A percentile compares a stretch with the other conserved stretches of the same genome.
phyloP scores from a whole-genome alignment of 2,329 filamentous ascomycete species.

The Paecilomyces formosus region DNA sequence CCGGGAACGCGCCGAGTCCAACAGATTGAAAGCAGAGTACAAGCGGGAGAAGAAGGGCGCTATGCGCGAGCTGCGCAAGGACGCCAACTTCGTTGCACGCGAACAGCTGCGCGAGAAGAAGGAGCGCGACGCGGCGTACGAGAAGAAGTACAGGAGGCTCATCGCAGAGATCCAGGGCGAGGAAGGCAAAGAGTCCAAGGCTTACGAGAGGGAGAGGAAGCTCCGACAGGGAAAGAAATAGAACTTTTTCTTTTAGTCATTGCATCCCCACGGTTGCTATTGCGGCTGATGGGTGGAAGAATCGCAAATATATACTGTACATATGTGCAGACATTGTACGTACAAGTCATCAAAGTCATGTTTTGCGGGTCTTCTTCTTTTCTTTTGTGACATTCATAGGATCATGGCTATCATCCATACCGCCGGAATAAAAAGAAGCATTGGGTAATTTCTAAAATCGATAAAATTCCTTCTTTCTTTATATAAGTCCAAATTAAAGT shows the following conservation, averaged over 20 bases:
- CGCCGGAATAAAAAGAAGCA: not conserved
- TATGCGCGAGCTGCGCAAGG: slow-evolving; percentile 88
- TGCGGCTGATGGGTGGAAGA: not conserved
- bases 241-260: slow-evolving; percentile 2
- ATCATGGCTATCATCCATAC: not conserved
- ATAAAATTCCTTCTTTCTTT: not conserved
- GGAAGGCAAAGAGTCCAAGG: slow-evolving; percentile 78
- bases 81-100: slow-evolving; percentile 85
- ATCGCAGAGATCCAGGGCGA: slow-evolving; percentile 94
- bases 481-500: not conserved
- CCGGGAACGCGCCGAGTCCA: slow-evolving; percentile 75
- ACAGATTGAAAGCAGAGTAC: slow-evolving; percentile 81
- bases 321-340: not conserved
- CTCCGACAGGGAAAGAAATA: slow-evolving; percentile 59
- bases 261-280: not conserved
- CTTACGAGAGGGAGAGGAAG: slow-evolving; percentile 80
- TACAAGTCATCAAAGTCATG: not conserved
- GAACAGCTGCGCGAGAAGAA: slow-evolving; percentile 90
- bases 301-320: not conserved
- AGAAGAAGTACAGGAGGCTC: slow-evolving; percentile 88
- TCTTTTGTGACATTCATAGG: not conserved
- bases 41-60: slow-evolving; percentile 94
- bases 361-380: not conserved
- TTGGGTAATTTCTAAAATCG: not conserved
- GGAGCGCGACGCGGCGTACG: slow-evolving; percentile 85